These are phyloP conservation scores for Juncus effusus DNA, from an alignment of 176 grass and related monocot genomes.

Conservation along the genomic window DNA sequence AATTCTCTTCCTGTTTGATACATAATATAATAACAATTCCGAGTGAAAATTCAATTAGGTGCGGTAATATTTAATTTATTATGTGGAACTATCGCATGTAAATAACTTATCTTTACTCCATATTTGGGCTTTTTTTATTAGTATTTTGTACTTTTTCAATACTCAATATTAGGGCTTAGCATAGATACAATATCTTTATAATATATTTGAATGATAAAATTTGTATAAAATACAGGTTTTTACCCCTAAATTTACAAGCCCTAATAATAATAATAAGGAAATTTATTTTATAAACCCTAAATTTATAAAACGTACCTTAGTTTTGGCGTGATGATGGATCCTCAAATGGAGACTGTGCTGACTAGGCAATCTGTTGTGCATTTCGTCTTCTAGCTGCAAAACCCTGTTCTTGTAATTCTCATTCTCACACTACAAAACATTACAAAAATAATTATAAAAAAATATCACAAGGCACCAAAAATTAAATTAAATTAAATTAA, in stretches of 20 bases:
- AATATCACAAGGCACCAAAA: neutral
- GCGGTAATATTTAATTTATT: no score
- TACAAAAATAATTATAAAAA: slow-evolving; percentile 18
- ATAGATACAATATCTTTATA: no score
- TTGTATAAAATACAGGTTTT: no score
- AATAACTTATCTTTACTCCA: no score
- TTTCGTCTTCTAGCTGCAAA: slow-evolving; percentile 76
- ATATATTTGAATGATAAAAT: no score
- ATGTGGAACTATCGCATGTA: no score
- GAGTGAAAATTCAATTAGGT: no score
- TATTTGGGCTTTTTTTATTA: no score
- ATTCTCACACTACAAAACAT: slow-evolving; percentile 66
- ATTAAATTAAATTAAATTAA: no score
- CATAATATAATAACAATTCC: slow-evolving; percentile 17
- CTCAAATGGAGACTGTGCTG: slow-evolving; percentile 84
- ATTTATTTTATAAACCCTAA: neutral
- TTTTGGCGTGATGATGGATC: slow-evolving; percentile 97
- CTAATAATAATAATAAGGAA: neutral
- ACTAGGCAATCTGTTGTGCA: slow-evolving; percentile 55
- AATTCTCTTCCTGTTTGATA: slow-evolving; percentile 76
- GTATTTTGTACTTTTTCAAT: no score
- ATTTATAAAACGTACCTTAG: slow-evolving; percentile 47
- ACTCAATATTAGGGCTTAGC: no score
- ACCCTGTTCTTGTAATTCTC: slow-evolving; percentile 72
- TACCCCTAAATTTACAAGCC: no score